Conservation (phyloP, 2,329 filamentous ascomycete genomes). For the Tolypocladium tundrense region DNA sequence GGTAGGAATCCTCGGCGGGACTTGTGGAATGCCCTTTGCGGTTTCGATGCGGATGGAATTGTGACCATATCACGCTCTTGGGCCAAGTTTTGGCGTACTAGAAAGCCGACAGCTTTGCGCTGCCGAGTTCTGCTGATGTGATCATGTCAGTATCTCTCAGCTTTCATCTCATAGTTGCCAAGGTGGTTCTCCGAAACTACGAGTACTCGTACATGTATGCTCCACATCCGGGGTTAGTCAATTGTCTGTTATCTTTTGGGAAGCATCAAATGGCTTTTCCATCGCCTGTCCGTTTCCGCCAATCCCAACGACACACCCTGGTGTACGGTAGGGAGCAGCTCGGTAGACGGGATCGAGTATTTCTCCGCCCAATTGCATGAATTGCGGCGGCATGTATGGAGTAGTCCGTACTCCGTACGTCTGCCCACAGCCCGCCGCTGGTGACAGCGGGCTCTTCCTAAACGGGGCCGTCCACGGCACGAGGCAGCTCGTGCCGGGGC, state of each 20-base stretch:
- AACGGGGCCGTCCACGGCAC: not conserved
- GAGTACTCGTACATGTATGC: too few relatives aligned
- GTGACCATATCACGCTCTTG: not conserved
- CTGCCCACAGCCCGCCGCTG: not conserved
- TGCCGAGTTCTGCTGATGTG: not conserved
- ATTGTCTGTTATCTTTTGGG: not conserved
- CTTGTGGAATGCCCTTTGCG: not conserved
- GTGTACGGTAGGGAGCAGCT: not conserved
- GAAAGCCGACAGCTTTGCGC: not conserved
- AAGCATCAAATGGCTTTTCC: not conserved
- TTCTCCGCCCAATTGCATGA: not conserved
- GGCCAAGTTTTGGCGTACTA: not conserved
- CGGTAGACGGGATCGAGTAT: not conserved
- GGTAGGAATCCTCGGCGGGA: not conserved
- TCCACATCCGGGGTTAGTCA: not conserved
- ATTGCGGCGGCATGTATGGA: not conserved
- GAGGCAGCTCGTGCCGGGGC: not conserved
- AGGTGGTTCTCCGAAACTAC: not conserved
- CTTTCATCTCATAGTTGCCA: not conserved
- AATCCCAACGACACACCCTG: not conserved
- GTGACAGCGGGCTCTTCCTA: not conserved
- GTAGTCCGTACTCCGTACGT: not conserved
- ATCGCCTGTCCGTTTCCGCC: not conserved
- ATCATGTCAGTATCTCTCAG: not conserved
- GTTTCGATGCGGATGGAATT: not conserved